Evolutionary conservation across 768 basidiomycete genomes (phyloP), one percentile per base, ranked within the genome.

Genomic region (Strobilomyces confusus): DNA sequence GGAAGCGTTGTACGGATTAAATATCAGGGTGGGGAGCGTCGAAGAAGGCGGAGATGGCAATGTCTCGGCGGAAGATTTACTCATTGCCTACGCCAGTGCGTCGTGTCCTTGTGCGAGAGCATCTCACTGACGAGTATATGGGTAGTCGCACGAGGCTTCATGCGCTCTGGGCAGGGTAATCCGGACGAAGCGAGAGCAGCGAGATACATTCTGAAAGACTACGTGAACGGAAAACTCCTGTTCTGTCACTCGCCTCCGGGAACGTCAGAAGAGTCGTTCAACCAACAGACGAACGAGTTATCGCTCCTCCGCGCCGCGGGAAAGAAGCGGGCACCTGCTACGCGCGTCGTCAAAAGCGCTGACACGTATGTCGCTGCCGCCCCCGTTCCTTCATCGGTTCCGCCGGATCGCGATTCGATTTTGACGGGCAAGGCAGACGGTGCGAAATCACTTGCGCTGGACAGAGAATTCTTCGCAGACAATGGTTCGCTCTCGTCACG

Each of bases 171-270:
- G 1, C 92, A 95, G 73, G 97, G 97, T 40, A 97, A 95, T 71
- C 95, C 95, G 11, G 97, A 99, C 65, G 94, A 98, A 66, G 92
- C 97, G 29, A 86, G 93, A 48, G 83, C 97, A 0, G 92, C 97
- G 15, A 84, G 97, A 54, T 87, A 88, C 65, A 77, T 99, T 51
- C 78, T 99, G 45, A 99, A 99, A 69, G 97, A 99, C 72, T 99
- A 95, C 64, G 94, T 98, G 55, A 94, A 89, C 61, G 97, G 90
- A 23, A 93, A 92, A 62, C 77, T 99, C 1, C 77, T 98, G 9
- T 98, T 81, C 69, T 93, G 91, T 59, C 89, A 95, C 58, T 83
- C 92, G 15, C 90, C 95, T n/a, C 92, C 95, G 1, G 82, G 73
- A 12, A 70, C 81, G 4, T 65, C 80, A 2, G 80, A 85, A 29